Conservation (phyloP, 345 rosid genomes). For the Laguncularia racemosa region DNA sequence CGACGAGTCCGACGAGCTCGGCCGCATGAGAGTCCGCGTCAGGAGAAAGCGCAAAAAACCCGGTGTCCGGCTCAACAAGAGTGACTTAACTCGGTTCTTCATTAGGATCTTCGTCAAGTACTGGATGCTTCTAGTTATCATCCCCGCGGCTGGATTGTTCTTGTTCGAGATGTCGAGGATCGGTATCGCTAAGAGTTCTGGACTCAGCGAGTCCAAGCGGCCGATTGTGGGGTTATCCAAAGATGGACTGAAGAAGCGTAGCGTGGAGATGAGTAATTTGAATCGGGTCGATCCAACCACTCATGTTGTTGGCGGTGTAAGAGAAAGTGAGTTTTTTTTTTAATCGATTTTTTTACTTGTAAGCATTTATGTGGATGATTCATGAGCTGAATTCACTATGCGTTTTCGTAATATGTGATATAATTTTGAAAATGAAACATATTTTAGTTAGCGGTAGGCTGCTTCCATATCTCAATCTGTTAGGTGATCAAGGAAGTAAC, state of each 20-base stretch:
- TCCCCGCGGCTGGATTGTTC: slow-evolving; percentile 46
- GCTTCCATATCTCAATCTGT: too few species aligned
- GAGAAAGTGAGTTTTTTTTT: slow-evolving; percentile 33
- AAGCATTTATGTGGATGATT: neutral
- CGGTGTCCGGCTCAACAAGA: slow-evolving; percentile 23
- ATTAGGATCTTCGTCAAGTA: slow-evolving; percentile 43
- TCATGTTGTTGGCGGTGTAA: slow-evolving; percentile 30
- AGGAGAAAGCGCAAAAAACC: slow-evolving; percentile 69
- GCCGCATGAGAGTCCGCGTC: slow-evolving; percentile 55
- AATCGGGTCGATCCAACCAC: slow-evolving; percentile 53
- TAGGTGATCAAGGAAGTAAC: too few species aligned
- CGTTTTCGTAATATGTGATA: neutral
- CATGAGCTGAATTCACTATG: neutral
- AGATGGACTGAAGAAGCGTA: slow-evolving; percentile 10
- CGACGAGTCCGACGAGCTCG: slow-evolving; percentile 57
- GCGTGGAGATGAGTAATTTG: slow-evolving; percentile 30
- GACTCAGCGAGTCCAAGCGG: neutral
- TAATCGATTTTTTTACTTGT: neutral
- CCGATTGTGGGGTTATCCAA: neutral
- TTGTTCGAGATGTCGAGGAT: slow-evolving; percentile 60
- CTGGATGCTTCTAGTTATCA: slow-evolving; percentile 53
- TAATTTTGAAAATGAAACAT: too few species aligned
- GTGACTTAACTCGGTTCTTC: slow-evolving; percentile 35
- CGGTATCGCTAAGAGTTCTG: slow-evolving; percentile 17
- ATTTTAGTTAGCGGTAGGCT: too few species aligned